These are phyloP conservation scores for Desmodesmus armatus DNA, from an alignment of 139 green algal genomes.

Conservation along the genomic window DNA sequence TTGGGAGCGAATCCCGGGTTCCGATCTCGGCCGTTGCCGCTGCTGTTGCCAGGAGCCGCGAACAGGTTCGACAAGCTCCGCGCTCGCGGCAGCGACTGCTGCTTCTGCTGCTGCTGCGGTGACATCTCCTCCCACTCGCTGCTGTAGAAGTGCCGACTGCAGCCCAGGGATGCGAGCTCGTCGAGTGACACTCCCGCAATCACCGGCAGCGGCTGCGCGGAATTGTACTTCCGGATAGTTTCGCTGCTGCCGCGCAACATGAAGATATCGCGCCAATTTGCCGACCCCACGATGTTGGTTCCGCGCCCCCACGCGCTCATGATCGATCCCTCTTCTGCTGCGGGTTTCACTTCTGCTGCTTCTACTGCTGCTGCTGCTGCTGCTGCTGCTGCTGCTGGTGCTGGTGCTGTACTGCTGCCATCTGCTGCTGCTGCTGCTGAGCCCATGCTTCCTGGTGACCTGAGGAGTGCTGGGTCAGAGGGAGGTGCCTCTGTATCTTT, in stretches of 20 bases:
- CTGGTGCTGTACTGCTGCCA: background rate
- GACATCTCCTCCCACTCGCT: too few relatives aligned
- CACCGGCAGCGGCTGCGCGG: conserved; percentile 36
- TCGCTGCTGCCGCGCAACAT: conserved; percentile 39
- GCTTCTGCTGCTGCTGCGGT: too few relatives aligned
- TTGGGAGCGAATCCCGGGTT: too few relatives aligned
- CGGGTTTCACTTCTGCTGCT: background rate
- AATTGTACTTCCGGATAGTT: conserved; percentile 35
- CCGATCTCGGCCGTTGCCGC: too few relatives aligned
- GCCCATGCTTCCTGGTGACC: too few relatives aligned
- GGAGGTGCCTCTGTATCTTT: too few relatives aligned
- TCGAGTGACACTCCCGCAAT: conserved; percentile 40
- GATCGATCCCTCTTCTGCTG: background rate
- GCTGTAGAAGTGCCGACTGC: too few relatives aligned
- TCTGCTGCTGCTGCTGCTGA: background rate
- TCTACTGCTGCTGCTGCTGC: background rate
- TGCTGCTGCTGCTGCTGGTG: background rate
- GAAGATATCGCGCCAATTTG: conserved; percentile 46
- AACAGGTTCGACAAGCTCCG: too few relatives aligned
- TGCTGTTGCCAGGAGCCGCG: too few relatives aligned
- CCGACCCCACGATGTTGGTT: conserved; percentile 9
- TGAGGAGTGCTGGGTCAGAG: too few relatives aligned
- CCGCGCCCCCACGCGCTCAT: background rate
- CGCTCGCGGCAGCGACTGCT: too few relatives aligned
- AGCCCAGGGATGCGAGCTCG: conserved; percentile 43